These are phyloP conservation scores for Dipodascus geniculatus DNA, from an alignment of 805 yeast species.

Conservation along the genomic window DNA sequence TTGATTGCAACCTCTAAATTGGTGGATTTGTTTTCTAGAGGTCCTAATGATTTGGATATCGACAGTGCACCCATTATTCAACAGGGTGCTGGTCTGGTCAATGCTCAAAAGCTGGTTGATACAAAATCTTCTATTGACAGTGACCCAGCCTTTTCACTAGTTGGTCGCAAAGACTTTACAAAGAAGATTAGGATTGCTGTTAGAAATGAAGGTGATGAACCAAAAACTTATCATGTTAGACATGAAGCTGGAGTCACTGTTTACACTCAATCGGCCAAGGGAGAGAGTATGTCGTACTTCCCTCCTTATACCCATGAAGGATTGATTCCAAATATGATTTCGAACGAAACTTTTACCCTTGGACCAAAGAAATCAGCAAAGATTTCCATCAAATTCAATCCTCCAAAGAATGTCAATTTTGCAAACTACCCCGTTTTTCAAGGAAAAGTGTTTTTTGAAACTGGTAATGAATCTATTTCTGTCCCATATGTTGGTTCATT, in stretches of 20 bases:
- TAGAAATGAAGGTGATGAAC: background rate
- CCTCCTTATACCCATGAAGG: background rate
- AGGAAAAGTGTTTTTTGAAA: background rate
- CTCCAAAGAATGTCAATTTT: background rate
- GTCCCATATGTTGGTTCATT: constrained; percentile 2
- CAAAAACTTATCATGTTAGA: background rate
- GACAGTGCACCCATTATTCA: constrained; percentile 11
- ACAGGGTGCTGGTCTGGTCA: constrained; percentile 16
- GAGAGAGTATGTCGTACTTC: background rate
- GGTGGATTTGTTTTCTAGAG: background rate
- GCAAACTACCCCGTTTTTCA: background rate
- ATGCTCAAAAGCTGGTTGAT: constrained; percentile 12
- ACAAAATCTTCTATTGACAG: constrained; percentile 8
- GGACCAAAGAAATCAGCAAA: background rate
- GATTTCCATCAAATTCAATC: background rate
- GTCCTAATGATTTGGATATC: background rate
- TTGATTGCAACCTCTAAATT: constrained; percentile 6
- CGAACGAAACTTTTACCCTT: background rate
- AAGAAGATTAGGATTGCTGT: background rate
- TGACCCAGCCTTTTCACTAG: background rate
- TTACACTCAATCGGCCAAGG: background rate
- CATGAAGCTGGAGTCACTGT: constrained; percentile 1
- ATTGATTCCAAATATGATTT: background rate
- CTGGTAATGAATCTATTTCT: background rate
- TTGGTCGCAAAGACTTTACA: background rate